Percentiles rank a stretch among this genome's conserved stretches.
Evolutionary conservation across 345 rosid genomes (phyloP).

Genomic region (Excoecaria agallocha): DNA sequence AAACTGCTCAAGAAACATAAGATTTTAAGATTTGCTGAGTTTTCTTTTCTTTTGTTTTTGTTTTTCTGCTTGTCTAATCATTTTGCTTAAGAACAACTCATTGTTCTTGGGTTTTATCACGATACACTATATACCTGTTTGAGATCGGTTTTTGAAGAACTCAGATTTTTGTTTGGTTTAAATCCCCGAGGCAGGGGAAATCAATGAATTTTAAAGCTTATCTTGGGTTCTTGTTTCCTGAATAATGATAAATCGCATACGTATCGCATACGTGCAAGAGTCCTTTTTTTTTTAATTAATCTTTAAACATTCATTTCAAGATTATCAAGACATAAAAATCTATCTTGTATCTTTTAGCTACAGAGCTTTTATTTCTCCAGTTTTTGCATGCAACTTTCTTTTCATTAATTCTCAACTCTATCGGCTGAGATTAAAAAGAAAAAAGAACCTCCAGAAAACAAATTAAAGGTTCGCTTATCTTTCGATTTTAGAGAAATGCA

Average conservation of each 20-base stretch:
- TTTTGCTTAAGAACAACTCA: too few species aligned
- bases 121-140: too few species aligned
- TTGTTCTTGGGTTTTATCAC: not conserved
- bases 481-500: too few species aligned
- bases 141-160: too few species aligned
- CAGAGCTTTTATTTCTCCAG: not conserved
- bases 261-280: not conserved
- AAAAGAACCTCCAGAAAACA: too few species aligned
- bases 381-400: slow-evolving; percentile 12
- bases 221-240: not conserved
- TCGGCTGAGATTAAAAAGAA: not conserved
- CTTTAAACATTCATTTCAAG: not conserved
- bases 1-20: not conserved
- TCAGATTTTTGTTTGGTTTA: not conserved
- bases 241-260: not conserved
- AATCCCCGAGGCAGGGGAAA: not conserved
- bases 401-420: not conserved
- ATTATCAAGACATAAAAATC: not conserved
- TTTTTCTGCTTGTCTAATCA: not conserved
- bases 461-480: not conserved
- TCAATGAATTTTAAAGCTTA: not conserved
- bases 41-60: too few species aligned
- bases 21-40: not conserved
- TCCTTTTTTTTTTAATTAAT: too few species aligned
- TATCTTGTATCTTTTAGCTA: too few species aligned